A percentile compares a stretch with the other conserved stretches of the same genome.
phyloP scores from a whole-genome alignment of 108 stramenopile species.

The Nitzschia palea region DNA sequence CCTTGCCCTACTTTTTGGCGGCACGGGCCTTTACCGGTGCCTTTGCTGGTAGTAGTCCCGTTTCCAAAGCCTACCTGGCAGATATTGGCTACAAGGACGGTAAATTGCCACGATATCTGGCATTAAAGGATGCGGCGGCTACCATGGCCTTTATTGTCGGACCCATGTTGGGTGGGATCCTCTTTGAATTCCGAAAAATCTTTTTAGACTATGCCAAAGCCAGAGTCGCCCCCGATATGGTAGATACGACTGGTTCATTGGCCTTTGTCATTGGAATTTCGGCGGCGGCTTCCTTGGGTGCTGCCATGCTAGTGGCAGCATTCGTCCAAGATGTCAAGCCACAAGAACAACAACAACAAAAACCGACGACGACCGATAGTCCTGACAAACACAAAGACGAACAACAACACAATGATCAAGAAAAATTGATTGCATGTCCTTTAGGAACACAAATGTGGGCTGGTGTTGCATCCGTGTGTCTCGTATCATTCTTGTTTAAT shows the following conservation, averaged over 20 bases:
- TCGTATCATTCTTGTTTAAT: conserved; percentile 67
- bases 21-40: conserved; percentile 66
- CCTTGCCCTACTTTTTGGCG: conserved; percentile 54
- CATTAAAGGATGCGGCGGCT: conserved; percentile 71
- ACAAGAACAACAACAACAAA: background rate
- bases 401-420: background rate
- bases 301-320: conserved; percentile 39
- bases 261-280: conserved; percentile 65
- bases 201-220: background rate
- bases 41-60: conserved; percentile 71
- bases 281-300: conserved; percentile 57
- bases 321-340: conserved; percentile 38
- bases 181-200: conserved; percentile 41
- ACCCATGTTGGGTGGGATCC: conserved; percentile 64
- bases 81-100: conserved; percentile 59
- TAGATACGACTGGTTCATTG: conserved; percentile 26
- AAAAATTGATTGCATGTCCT: conserved; percentile 63
- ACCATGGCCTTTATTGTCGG: conserved; percentile 78
- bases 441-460: conserved; percentile 63
- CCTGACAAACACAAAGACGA: conserved; percentile 4
- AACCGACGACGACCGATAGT: background rate
- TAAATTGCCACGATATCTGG: conserved; percentile 51
- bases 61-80: conserved; percentile 78
- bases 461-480: conserved; percentile 68
- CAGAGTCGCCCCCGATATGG: background rate